phyloP scores from a whole-genome alignment of 768 basidiomycete species.

The Kwoniella botswanensis region DNA sequence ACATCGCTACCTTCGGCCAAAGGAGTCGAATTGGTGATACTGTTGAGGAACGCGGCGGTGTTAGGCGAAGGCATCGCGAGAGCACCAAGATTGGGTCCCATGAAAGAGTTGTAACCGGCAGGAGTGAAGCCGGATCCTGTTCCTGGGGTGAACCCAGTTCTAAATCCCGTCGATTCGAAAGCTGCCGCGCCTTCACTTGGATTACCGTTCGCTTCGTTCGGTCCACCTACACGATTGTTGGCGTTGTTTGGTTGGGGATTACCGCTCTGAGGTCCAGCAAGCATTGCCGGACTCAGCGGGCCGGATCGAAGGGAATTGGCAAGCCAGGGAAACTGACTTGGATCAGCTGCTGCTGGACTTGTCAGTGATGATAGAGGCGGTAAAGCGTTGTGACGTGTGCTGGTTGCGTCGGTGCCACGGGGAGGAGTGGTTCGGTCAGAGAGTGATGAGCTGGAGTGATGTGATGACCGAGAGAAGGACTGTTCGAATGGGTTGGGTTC shows the following conservation, averaged over 20 bases:
- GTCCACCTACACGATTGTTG: slow-evolving; percentile 14
- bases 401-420: slow-evolving; percentile 51
- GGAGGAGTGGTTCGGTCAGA: slow-evolving; percentile 62
- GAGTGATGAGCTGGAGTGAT: slow-evolving; percentile 36
- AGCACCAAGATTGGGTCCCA: slow-evolving; percentile 63
- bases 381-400: slow-evolving; percentile 50
- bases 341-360: slow-evolving; percentile 54
- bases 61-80: slow-evolving; percentile 86
- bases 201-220: slow-evolving; percentile 9
- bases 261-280: slow-evolving; percentile 72
- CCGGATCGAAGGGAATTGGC: slow-evolving; percentile 82
- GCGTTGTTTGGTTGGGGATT: slow-evolving; percentile 25
- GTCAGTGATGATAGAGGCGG: slow-evolving; percentile 57
- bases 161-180: slow-evolving; percentile 72
- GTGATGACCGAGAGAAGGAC: slow-evolving; percentile 71
- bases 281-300: slow-evolving; percentile 94
- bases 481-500: slow-evolving; percentile 96
- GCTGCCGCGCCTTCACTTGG: slow-evolving; percentile 39
- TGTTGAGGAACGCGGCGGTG: slow-evolving; percentile 88
- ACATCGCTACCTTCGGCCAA: slow-evolving; percentile 36
- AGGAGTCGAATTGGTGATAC: slow-evolving; percentile 73
- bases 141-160: slow-evolving; percentile 81
- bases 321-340: slow-evolving; percentile 57
- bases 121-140: slow-evolving; percentile 77
- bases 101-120: slow-evolving; percentile 43